A percentile compares a stretch with the other conserved stretches of the same genome.
phyloP scores from a whole-genome alignment of 2,329 filamentous ascomycete species.

The Colletotrichum tabaci region DNA sequence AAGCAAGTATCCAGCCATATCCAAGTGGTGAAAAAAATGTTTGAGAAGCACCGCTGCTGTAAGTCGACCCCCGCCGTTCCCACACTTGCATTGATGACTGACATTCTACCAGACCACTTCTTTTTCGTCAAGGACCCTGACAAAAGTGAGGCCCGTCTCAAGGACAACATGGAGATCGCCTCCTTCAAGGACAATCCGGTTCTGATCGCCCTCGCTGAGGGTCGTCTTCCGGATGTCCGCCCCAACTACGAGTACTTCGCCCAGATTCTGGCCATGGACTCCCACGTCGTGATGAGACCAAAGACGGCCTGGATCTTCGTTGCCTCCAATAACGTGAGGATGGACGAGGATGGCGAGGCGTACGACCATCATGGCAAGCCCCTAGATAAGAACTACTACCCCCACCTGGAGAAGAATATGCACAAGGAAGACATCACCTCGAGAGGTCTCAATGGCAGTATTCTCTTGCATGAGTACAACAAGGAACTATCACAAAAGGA shows the following conservation, averaged over 20 bases:
- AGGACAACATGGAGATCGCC: conserved; percentile 59
- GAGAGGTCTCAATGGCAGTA: conserved; percentile 63
- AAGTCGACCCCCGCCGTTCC: conserved; percentile 52
- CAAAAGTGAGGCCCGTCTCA: conserved; percentile 67
- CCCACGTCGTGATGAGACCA: conserved; percentile 67
- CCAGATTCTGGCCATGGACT: conserved; percentile 68
- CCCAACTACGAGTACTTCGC: conserved; percentile 76
- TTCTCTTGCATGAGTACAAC: conserved; percentile 73
- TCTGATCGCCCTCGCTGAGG: conserved; percentile 72
- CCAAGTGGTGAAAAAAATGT: conserved; percentile 78
- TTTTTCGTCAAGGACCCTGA: conserved; percentile 70
- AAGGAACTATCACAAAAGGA: conserved; percentile 68
- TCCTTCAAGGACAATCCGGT: conserved; percentile 77
- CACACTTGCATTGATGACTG: conserved; percentile 12
- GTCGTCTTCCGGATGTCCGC: conserved; percentile 69
- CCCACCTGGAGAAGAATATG: conserved; percentile 69
- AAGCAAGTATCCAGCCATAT: conserved; percentile 82
- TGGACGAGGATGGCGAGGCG: conserved; percentile 61
- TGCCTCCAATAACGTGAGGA: conserved; percentile 66
- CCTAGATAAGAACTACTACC: conserved; percentile 65
- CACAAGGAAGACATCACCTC: conserved; percentile 67
- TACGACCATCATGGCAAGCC: conserved; percentile 60
- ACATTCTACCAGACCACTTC: conserved; percentile 65
- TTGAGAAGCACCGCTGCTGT: conserved; percentile 75
- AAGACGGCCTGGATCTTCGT: conserved; percentile 74